Percentiles rank a stretch among this genome's conserved stretches.
Evolutionary conservation across 495 filamentous ascomycete species (phyloP).

Genomic region (Penicillium cinerascens): DNA sequence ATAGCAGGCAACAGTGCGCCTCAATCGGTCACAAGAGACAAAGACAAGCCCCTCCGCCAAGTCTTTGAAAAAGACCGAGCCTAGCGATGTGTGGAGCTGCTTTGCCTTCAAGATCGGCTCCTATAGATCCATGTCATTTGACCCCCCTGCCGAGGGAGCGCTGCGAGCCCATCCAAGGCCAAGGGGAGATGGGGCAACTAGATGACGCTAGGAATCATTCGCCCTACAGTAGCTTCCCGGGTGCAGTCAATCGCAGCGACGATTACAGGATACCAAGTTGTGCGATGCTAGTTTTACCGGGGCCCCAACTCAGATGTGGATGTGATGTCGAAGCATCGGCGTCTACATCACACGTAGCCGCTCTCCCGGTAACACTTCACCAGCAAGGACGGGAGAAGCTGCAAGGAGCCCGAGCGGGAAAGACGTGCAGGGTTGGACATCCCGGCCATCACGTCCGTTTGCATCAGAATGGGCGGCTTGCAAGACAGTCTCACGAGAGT

Average conservation of each 20-base stretch:
- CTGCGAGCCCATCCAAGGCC: neutral
- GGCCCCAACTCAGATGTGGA: neutral
- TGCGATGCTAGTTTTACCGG: neutral
- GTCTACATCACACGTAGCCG: neutral
- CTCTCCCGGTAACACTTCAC: neutral
- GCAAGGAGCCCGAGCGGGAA: constrained; percentile 26
- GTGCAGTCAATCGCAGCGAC: neutral
- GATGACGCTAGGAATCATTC: neutral
- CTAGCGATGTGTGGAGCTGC: neutral
- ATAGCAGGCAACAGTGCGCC: neutral
- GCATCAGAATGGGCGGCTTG: neutral
- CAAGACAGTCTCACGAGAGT: neutral
- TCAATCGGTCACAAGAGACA: neutral
- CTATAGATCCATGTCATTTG: constrained; percentile 10
- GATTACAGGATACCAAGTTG: neutral
- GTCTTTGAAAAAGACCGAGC: neutral
- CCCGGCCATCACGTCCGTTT: neutral
- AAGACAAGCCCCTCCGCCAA: neutral
- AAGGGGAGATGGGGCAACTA: neutral
- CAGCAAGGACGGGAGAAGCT: constrained; percentile 21
- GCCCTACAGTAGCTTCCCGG: neutral
- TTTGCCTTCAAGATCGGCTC: neutral
- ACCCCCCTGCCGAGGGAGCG: constrained; percentile 8
- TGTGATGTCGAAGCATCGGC: neutral
- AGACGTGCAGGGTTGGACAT: constrained; percentile 3